Evolutionary conservation across 1,139 yeast species (phyloP), one percentile per base, ranked within the genome.

Genomic region (Zygotorulaspora mrakii): DNA sequence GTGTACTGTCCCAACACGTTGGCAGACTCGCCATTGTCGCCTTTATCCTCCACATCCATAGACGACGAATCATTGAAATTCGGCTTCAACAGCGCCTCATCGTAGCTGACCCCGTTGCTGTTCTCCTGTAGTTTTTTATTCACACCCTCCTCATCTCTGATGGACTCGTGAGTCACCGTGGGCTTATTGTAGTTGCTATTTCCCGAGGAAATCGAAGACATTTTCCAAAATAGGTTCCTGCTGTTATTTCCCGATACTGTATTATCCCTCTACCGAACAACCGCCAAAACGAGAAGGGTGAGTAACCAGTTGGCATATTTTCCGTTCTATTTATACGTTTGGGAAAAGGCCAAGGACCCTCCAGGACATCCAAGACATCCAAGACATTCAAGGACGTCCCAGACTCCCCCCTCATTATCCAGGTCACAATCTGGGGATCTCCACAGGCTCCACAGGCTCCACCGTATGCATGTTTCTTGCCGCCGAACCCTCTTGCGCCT

Each of bases 1-100:
- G 82, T 62, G 48, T 82, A 77, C 50, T 78, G 82, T 2, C 77
- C 63, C 45, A 83, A 68, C 38, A 82, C 79, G 59, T 82, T 82
- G n/a, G 46, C 47, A 14, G 37, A 31, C 28, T 24, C 33, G 7
- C 30, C 25, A 11, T 40, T 39, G 17, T 35, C 39, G 2, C 34
- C 39, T 11, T 33, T 30, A 27, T 35, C 33, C 22, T 35, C 46
- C 18, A 35, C 17, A 13, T 42, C 46, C 17, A 24, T 32, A 4
- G 42, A 39, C 6, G 35, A 34, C 7, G 42, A 39, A 4, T 26
- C 39, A 13, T 33, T 17, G 30, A 31, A 23, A 17, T 28, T 35
- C 10, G 35, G 42, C 29, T 25, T 20, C 23, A 39, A 31, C 32
- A 39, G 33, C 11, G 39, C 27, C 26, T 39, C 42, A 5, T 17